Percentiles rank a stretch among this genome's conserved stretches.
Evolutionary conservation across 805 yeast species (phyloP).

Genomic region (Novakomyces olei): DNA sequence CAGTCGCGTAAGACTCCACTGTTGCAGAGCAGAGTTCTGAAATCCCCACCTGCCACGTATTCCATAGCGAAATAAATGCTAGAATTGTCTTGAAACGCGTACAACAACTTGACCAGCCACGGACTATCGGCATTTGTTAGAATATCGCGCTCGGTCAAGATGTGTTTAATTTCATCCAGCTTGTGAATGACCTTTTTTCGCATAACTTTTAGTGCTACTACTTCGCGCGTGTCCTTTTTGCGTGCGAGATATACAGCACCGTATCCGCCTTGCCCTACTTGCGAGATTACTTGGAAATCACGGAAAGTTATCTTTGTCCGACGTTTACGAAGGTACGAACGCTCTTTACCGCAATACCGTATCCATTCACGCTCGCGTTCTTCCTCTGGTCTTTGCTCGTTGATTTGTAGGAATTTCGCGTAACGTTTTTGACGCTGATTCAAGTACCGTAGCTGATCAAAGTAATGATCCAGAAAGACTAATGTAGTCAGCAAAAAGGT

Average conservation of each 20-base stretch:
- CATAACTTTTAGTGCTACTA: slow-evolving; percentile 82
- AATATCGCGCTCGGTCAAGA: slow-evolving; percentile 87
- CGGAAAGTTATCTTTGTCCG: slow-evolving; percentile 81
- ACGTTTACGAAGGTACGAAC: slow-evolving; percentile 65
- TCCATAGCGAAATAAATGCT: slow-evolving; percentile 94
- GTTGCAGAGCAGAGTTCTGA: slow-evolving; percentile 77
- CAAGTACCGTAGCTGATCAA: slow-evolving; percentile 85
- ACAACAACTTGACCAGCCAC: slow-evolving; percentile 82
- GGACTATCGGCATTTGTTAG: slow-evolving; percentile 87
- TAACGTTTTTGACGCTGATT: slow-evolving; percentile 67
- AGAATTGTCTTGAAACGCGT: slow-evolving; percentile 85
- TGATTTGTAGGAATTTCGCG: slow-evolving; percentile 39
- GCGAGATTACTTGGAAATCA: slow-evolving; percentile 90
- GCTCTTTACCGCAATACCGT: slow-evolving; percentile 61
- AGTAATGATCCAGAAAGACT: slow-evolving; percentile 84
- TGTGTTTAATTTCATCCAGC: slow-evolving; percentile 88
- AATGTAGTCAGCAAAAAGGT: too few species aligned
- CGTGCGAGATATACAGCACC: slow-evolving; percentile 96
- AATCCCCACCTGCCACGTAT: slow-evolving; percentile 99
- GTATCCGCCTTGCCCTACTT: slow-evolving; percentile 98
- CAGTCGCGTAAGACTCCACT: slow-evolving; percentile 85
- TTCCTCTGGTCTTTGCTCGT: slow-evolving; percentile 15
- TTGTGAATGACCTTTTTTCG: slow-evolving; percentile 69
- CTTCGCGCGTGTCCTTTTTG: slow-evolving; percentile 81
- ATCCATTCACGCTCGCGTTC: slow-evolving; percentile 44